Conservation (phyloP, 225 moss, liverwort and hornwort genomes). For the Marchantia polymorpha region DNA sequence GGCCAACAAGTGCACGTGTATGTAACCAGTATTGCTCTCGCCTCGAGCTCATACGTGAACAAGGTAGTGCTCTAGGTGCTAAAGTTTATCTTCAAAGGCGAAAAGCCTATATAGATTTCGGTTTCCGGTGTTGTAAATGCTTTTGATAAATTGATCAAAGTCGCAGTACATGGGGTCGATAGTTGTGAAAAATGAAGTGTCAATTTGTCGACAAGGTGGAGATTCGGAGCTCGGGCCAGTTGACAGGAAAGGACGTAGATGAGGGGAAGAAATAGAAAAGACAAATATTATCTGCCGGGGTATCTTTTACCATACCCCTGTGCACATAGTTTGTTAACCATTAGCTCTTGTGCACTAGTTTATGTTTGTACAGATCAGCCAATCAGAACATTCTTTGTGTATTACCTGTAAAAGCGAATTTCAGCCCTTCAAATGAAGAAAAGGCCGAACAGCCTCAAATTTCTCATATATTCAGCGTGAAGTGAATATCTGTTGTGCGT, state of each 20-base stretch:
- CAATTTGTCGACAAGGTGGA: constrained; percentile 22
- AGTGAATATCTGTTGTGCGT: no score
- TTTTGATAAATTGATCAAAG: not conserved
- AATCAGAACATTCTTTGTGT: constrained; percentile 18
- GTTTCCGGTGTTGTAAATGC: not conserved
- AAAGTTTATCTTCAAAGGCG: not conserved
- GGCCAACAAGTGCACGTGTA: not conserved
- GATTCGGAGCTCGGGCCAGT: not conserved
- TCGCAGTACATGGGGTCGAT: not conserved
- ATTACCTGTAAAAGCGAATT: not conserved
- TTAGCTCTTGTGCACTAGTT: constrained; percentile 1
- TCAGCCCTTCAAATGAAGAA: constrained; percentile 14
- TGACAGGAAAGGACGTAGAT: not conserved
- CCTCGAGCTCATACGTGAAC: not conserved
- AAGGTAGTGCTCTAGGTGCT: not conserved
- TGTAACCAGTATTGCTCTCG: not conserved
- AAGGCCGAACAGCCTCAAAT: not conserved
- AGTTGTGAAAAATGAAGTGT: constrained; percentile 1
- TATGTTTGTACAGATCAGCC: constrained; percentile 18
- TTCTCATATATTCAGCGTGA: not conserved
- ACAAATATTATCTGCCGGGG: not conserved
- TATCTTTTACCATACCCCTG: not conserved
- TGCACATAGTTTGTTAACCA: constrained; percentile 6
- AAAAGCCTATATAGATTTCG: not conserved
- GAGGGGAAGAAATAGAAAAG: not conserved